A percentile compares a stretch with the other conserved stretches of the same genome.
Conservation (phyloP, 768 basidiomycete species). For the Collybia nuda region DNA sequence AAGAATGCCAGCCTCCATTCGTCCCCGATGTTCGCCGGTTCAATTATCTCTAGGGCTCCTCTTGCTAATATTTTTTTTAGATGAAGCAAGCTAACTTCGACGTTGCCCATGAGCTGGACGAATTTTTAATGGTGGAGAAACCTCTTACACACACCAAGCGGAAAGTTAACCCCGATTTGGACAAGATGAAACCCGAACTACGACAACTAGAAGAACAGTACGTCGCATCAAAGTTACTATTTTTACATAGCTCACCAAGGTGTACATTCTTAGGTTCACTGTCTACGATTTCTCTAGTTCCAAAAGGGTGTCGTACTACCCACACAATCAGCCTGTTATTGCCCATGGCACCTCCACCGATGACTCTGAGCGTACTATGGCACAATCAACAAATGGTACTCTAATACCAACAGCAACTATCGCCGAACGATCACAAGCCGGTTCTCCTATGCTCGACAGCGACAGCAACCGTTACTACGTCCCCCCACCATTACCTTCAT, state of each 20-base stretch:
- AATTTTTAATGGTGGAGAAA: slow-evolving; percentile 96
- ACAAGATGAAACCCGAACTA: slow-evolving; percentile 88
- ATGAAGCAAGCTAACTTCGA: slow-evolving; percentile 98
- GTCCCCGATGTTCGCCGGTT: slow-evolving; percentile 80
- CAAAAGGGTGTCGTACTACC: slow-evolving; percentile 83
- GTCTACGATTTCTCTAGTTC: slow-evolving; percentile 81
- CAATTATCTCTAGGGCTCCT: not conserved
- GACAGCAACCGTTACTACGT: slow-evolving; percentile 26
- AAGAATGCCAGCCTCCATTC: slow-evolving; percentile 76
- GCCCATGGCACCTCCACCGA: slow-evolving; percentile 40
- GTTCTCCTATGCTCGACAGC: slow-evolving; percentile 38
- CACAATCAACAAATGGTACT: slow-evolving; percentile 40
- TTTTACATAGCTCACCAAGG: slow-evolving; percentile 6
- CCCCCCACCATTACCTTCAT: slow-evolving; percentile 19
- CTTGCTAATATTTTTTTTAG: slow-evolving; percentile 38
- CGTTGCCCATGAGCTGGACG: slow-evolving; percentile 94
- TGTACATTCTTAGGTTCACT: slow-evolving; percentile 61
- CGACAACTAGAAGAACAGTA: slow-evolving; percentile 93
- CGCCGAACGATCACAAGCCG: slow-evolving; percentile 47
- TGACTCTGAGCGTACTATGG: slow-evolving; percentile 39
- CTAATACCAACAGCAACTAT: slow-evolving; percentile 46
- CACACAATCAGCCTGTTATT: slow-evolving; percentile 68
- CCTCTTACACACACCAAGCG: slow-evolving; percentile 94
- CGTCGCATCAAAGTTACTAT: slow-evolving; percentile 22
- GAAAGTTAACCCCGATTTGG: slow-evolving; percentile 81